phyloP scores from a whole-genome alignment of 495 filamentous ascomycete species.

The Aspergillus asperescens region DNA sequence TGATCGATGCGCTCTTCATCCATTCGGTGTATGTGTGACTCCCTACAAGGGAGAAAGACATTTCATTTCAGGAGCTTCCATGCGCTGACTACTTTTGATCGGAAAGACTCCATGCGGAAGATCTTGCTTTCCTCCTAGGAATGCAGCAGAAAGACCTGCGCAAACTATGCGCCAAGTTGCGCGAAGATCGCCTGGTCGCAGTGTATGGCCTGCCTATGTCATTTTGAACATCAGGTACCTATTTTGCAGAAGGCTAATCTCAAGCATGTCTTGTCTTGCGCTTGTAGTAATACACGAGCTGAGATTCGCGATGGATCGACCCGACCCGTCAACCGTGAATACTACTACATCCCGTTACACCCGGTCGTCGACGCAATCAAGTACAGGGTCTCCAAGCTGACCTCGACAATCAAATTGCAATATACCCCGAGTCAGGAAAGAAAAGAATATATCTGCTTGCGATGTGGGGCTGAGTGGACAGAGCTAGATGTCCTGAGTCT shows the following conservation, averaged over 20 bases:
- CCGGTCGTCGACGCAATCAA: constrained; percentile 95
- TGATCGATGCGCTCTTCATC: constrained; percentile 86
- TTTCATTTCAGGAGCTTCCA: background rate
- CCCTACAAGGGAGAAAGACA: background rate
- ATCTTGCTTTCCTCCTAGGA: constrained; percentile 77
- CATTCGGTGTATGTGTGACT: constrained; percentile 67
- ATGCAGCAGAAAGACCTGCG: constrained; percentile 85
- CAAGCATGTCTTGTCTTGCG: background rate
- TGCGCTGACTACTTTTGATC: constrained; percentile 8
- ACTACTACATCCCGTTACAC: constrained; percentile 95
- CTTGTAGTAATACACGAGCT: constrained; percentile 61
- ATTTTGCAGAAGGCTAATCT: background rate
- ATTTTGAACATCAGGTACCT: background rate
- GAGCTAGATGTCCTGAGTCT: constrained; percentile 77
- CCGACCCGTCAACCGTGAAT: constrained; percentile 76
- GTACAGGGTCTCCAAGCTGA: constrained; percentile 79
- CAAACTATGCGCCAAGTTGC: constrained; percentile 75
- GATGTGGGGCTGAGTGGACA: constrained; percentile 76
- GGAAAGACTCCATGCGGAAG: constrained; percentile 71
- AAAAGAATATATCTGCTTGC: constrained; percentile 84
- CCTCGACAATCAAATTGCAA: constrained; percentile 75
- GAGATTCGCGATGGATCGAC: constrained; percentile 76
- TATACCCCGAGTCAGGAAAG: constrained; percentile 75
- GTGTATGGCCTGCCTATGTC: constrained; percentile 50
- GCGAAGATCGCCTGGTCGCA: constrained; percentile 77